Conservation (phyloP, 164 flowering plant genomes). For the Vitis vinifera region DNA sequence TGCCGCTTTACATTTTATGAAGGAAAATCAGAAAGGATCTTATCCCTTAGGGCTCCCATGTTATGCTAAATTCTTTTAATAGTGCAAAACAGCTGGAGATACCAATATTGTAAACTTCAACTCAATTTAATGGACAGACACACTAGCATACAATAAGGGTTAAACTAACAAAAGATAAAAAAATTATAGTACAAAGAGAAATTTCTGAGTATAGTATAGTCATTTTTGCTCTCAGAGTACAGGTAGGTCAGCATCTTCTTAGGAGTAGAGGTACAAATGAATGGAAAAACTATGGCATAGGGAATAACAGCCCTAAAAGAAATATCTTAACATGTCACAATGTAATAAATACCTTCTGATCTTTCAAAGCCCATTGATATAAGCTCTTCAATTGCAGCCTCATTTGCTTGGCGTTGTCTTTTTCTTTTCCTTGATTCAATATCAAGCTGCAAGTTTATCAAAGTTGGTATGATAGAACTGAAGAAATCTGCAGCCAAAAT, state of each 20-base stretch:
- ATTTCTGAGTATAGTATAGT: no score
- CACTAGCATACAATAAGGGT: no score
- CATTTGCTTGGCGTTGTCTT: slow-evolving; percentile 30
- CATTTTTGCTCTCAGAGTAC: no score
- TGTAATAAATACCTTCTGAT: slow-evolving; percentile 50
- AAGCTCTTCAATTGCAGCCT: slow-evolving; percentile 50
- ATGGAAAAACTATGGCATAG: neutral
- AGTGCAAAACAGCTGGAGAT: no score
- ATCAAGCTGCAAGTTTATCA: slow-evolving; percentile 42
- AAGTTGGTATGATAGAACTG: neutral
- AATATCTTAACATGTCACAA: neutral
- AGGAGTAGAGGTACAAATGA: neutral
- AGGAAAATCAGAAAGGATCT: neutral
- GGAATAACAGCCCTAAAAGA: neutral
- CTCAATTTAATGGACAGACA: no score
- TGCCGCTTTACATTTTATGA: neutral
- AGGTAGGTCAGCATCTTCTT: no score
- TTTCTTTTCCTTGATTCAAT: slow-evolving; percentile 70
- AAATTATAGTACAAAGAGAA: no score
- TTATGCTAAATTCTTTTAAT: no score
- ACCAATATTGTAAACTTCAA: no score
- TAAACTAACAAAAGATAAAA: no score
- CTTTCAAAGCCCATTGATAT: slow-evolving; percentile 80
- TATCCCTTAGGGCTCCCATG: no score
- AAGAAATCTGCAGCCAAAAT: neutral